Base-by-base conservation (phyloP, 2,329 filamentous ascomycete species). In the Sclerotinia spermophila region DNA sequence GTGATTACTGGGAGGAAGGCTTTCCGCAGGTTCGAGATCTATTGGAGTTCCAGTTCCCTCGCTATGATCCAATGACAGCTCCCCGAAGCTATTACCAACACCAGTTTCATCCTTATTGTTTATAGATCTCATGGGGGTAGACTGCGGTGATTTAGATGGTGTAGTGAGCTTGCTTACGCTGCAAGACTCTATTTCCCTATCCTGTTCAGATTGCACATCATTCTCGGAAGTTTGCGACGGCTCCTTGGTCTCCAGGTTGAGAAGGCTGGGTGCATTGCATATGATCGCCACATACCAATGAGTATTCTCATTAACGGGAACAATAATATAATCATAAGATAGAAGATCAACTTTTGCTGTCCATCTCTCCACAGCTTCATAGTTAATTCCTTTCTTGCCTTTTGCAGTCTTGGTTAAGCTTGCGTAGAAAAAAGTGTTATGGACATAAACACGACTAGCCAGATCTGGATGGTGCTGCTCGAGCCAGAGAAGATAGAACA, bases 241-340 rank as follows among this genome's bases (percentile, higher is more conserved):
- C 42, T 59, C 68, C 11, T 71, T 42, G 3, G 24, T 59, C 8
- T 73, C 64, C n/a, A 71, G 66, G 2, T 79, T 79, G 11, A 88
- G 77, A 33, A 96, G 84, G 67, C 86, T 89, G 5, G 88, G 86
- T 3, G 95, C 86, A 77, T 99, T 97, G 85, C 93, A 97, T 67
- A 99, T 95, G 70, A 99, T 95, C 21, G 93, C 94, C 74, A 98
- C 83, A 81, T 96, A 98, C 96, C 96, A 99, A 80, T 99, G 96
- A 1, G 84, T 82, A 75, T 88, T 84, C 78, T 97, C 92, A 76
- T 97, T 96, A 79, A 99, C 93, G 0, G 96, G 96, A 10, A 99
- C 91, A 17, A 98, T 86, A 71, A 98, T 89, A 79, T 94, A 97
- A 78, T 97, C 93, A 76, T 92, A 94, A 8, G 85, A 86, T 77